Percentiles rank a stretch among this genome's conserved stretches.
Evolutionary conservation across 2,329 filamentous ascomycete genomes (phyloP).

Genomic region (Fusarium napiforme): DNA sequence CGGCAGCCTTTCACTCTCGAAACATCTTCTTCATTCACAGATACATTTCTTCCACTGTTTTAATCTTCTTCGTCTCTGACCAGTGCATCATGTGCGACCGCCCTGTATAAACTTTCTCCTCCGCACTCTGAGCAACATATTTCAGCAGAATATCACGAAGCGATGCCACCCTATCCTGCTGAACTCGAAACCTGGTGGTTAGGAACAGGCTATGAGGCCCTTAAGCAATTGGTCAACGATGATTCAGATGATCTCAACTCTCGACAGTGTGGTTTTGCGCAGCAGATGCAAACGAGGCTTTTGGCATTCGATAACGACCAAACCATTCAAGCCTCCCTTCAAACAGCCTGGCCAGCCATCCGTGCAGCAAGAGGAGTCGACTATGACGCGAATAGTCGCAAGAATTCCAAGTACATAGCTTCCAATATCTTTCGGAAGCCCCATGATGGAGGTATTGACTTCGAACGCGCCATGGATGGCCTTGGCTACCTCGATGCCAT

Average conservation of each 20-base stretch:
- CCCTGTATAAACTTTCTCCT: background rate
- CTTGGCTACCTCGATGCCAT: constrained; percentile 48
- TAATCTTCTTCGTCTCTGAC: background rate
- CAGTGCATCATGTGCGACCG: background rate
- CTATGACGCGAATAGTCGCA: constrained; percentile 45
- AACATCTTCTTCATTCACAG: background rate
- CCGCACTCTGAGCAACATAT: background rate
- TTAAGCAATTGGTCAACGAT: constrained; percentile 43
- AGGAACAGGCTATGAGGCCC: constrained; percentile 36
- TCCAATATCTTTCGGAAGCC: constrained; percentile 43
- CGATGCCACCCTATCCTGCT: constrained; percentile 47
- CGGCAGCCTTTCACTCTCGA: background rate
- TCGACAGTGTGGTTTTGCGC: constrained; percentile 49
- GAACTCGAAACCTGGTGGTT: constrained; percentile 52
- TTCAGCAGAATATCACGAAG: background rate
- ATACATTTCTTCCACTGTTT: background rate
- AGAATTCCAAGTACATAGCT: constrained; percentile 40
- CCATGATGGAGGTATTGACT: constrained; percentile 46
- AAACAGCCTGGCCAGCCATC: constrained; percentile 33
- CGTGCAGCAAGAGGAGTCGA: constrained; percentile 23
- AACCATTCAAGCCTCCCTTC: constrained; percentile 31
- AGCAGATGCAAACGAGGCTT: constrained; percentile 46
- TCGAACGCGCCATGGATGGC: constrained; percentile 44
- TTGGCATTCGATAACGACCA: constrained; percentile 48
- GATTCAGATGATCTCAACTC: constrained; percentile 28